A percentile compares a stretch with the other conserved stretches of the same genome.
Evolutionary conservation across 2,329 filamentous ascomycete genomes (phyloP).

Genomic region (Fulvia fulva): DNA sequence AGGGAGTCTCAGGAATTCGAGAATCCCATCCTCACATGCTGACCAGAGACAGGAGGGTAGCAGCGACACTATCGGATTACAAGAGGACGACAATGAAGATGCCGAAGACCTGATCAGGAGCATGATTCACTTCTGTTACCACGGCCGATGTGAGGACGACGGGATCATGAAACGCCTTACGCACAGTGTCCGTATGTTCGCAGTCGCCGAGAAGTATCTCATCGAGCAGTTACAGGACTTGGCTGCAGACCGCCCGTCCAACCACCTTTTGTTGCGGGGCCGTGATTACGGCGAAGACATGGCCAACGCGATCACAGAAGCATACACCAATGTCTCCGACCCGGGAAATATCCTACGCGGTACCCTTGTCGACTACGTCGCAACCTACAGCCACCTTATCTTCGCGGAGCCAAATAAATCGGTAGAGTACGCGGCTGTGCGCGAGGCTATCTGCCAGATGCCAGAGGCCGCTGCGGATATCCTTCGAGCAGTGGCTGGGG

Average conservation of each 20-base stretch:
- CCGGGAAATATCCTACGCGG: no score
- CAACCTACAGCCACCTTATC: no score
- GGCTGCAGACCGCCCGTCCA: neutral
- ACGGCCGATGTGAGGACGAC: neutral
- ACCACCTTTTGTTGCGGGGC: no score
- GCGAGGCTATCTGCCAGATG: no score
- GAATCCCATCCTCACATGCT: neutral
- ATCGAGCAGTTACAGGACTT: neutral
- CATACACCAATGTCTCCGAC: no score
- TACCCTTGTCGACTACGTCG: no score
- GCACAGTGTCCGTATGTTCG: neutral
- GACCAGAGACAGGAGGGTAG: neutral
- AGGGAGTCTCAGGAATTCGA: neutral
- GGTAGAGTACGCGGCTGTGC: no score
- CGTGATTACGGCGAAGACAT: no score
- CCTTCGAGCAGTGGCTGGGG: no score
- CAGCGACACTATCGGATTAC: neutral
- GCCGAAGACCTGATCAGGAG: neutral
- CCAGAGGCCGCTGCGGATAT: no score
- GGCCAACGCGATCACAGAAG: no score
- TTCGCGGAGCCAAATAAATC: no score
- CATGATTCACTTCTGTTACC: neutral
- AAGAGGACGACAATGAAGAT: neutral
- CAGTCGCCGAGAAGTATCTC: neutral
- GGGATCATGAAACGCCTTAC: neutral